These are phyloP conservation scores for Scedosporium boydii DNA, from an alignment of 2,329 filamentous ascomycete genomes.

Conservation along the genomic window DNA sequence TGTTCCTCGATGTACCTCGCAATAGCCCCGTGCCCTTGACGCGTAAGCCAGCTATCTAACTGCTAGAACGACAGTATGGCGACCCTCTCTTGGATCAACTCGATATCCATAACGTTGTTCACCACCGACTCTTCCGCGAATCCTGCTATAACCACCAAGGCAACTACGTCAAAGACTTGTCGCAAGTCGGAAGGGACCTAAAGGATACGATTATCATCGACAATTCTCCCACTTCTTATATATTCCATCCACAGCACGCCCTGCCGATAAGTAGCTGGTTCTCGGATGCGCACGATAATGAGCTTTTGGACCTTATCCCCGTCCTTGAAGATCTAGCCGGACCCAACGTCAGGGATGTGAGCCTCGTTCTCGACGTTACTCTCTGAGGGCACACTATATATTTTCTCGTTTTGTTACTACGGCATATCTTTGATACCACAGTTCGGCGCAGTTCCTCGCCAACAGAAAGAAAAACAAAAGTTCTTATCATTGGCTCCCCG, in stretches of 20 bases:
- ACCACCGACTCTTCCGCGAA: constrained; percentile 92
- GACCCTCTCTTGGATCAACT: constrained; percentile 93
- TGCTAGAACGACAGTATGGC: constrained; percentile 57
- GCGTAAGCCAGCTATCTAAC: not conserved
- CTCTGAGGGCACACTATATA: constrained; percentile 36
- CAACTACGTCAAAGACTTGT: constrained; percentile 98
- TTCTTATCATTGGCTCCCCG: constrained; percentile 14
- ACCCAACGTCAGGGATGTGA: constrained; percentile 85
- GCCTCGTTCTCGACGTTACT: constrained; percentile 89
- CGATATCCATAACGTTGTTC: constrained; percentile 93
- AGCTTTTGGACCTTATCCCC: constrained; percentile 92
- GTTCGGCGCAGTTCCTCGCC: constrained; percentile 13
- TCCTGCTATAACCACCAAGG: constrained; percentile 99
- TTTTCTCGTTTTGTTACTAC: constrained; percentile 14
- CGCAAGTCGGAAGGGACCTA: constrained; percentile 89
- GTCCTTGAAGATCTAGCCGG: constrained; percentile 95
- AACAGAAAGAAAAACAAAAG: constrained; percentile 12
- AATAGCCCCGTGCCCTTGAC: constrained; percentile 15
- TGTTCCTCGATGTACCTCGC: not conserved
- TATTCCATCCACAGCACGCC: constrained; percentile 97
- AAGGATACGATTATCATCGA: constrained; percentile 99
- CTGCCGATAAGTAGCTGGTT: constrained; percentile 99
- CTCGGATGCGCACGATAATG: constrained; percentile 97
- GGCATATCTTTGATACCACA: constrained; percentile 11
- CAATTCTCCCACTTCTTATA: constrained; percentile 98